Evolutionary conservation across 2,329 filamentous ascomycete genomes (phyloP).

Genomic region (Diplocarpon rosae): DNA sequence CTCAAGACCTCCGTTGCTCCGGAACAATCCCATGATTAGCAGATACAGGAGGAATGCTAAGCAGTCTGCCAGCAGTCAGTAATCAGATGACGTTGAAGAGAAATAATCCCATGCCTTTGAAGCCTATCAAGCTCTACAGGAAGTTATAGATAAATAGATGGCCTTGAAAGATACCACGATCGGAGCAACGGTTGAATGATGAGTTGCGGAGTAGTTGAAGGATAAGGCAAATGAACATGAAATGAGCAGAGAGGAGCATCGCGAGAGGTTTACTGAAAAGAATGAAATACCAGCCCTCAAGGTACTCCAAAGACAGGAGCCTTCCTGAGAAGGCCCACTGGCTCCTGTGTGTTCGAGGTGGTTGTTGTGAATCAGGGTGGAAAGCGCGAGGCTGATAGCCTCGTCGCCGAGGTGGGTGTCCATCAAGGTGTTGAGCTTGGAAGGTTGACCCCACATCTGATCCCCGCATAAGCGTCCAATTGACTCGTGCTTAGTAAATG

Average conservation of each 20-base stretch:
- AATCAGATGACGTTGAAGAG: too few relatives aligned
- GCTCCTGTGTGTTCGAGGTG: neutral
- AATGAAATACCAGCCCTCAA: neutral
- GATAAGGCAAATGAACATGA: conserved; percentile 1
- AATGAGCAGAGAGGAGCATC: neutral
- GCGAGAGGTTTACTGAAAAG: neutral
- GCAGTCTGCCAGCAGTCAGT: neutral
- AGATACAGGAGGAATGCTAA: neutral
- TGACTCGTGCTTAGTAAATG: too few relatives aligned
- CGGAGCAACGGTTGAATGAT: neutral
- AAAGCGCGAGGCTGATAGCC: conserved; percentile 7
- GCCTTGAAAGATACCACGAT: neutral
- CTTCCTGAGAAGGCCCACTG: neutral
- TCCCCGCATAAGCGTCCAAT: neutral
- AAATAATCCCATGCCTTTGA: too few relatives aligned
- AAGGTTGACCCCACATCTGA: too few relatives aligned
- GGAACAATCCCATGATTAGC: conserved; percentile 1
- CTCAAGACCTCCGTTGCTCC: conserved; percentile 9
- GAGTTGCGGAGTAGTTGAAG: neutral
- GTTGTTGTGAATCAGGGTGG: conserved; percentile 1
- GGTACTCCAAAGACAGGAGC: conserved; percentile 2
- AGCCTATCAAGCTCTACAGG: neutral
- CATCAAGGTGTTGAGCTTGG: conserved; percentile 7
- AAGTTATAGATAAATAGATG: neutral
- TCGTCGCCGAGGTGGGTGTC: neutral